Evolutionary conservation across 257 asterid genomes (phyloP), one percentile per base, ranked within the genome.

Genomic region (Echium plantagineum): DNA sequence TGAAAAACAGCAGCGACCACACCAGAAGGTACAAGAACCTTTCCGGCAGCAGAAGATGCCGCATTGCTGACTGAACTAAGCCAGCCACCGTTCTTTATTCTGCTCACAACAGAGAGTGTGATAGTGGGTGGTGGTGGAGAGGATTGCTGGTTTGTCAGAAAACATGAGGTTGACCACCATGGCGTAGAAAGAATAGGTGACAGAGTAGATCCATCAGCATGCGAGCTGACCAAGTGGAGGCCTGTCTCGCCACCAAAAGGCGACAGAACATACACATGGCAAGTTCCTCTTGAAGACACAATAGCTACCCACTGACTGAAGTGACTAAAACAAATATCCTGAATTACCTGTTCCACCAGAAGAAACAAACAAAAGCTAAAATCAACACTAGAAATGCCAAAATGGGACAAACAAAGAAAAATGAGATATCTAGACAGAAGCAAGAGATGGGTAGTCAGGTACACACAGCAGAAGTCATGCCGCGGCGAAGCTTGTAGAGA

Each of bases 171-270:
- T 57, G 76, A 72, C 83, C 83, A 78, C 83, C 83, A 74, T 52
- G 83, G 83, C 67, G 68, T 26, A n/a, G 83, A 68, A 20, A 69
- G 70, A 64, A 74, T 30, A 21, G 80, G 83, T 58, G 58, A 49
- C 35, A 72, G 76, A 22, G 57, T 69, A 28, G 78, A 68, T 13
- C 78, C 78, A 66, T 71, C 67, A 63, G 63, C 71, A 49, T 67
- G 74, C 60, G 80, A 71, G 38, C 71, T 70, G 57, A 60, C 74
- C 26, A 74, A 54, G 28, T 74, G 83, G 55, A 78, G 80, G 56
- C 80, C 80, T 60, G 76, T 54, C 66, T 74, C 80, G 32, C 83
- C 80, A 54, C 83, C 83, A 55, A 71, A 78, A 58, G 83, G 83
- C 55, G 83, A 78, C 55, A 78, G 70, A 48, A 78, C 78, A 69